Percentiles rank a stretch among this genome's conserved stretches.
Evolutionary conservation across 2,329 filamentous ascomycete genomes (phyloP).

Genomic region (Grosmannia huntii): DNA sequence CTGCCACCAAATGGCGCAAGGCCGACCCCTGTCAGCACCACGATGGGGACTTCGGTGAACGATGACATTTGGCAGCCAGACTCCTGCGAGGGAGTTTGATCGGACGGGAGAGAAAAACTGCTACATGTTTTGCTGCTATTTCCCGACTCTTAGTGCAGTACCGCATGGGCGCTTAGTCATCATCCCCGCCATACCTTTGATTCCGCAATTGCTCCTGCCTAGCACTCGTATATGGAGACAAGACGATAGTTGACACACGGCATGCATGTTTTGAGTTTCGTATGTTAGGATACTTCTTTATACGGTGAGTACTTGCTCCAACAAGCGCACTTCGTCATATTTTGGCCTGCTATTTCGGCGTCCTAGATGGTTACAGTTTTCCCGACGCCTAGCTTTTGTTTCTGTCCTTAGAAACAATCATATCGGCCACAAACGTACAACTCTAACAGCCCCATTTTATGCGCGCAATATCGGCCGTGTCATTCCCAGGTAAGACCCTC

Average conservation of each 20-base stretch:
- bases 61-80: neutral
- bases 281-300: neutral
- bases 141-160: no score
- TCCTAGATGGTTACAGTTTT: neutral
- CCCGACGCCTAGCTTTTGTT: neutral
- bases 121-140: neutral
- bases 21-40: conserved; percentile 1
- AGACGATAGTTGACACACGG: no score
- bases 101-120: neutral
- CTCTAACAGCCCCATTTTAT: neutral
- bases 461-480: neutral
- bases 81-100: neutral
- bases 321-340: neutral
- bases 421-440: neutral
- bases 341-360: neutral
- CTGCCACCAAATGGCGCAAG: neutral
- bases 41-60: conserved; percentile 1
- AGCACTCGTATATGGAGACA: no score
- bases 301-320: no score
- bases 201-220: no score
- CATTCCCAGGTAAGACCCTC: neutral
- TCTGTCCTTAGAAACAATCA: neutral
- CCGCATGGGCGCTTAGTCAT: no score
- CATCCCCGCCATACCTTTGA: no score
- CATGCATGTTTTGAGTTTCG: no score